Evolutionary conservation across 208 protist genomes (phyloP), one percentile per base, ranked within the genome.

Genomic region (Spongospora subterranea): DNA sequence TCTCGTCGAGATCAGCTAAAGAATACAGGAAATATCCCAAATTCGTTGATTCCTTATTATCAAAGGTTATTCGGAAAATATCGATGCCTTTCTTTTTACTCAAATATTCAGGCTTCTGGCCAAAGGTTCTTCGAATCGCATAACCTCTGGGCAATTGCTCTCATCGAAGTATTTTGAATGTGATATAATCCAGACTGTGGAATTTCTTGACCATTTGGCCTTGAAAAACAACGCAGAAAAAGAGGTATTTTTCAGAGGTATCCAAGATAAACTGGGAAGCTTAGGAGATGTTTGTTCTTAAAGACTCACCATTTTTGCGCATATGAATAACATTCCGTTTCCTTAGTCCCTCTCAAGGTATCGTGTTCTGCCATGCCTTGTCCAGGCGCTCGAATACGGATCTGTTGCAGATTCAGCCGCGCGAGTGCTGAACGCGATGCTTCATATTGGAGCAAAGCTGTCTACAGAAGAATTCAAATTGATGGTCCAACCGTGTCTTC

Each of bases 121-220:
- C 6, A 82, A 35, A 40, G n/a, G 13, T 13, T 6, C 71, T 82
- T 6, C 40, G 6, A 35, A 6, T 82, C 71, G 71, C 6, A 20
- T 82, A 43, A 35, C n/a, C 13, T 6, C 71, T 82, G 6, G 17
- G 35, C 71, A 82, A 43, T n/a, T 82, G n/a, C 35, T 82, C 11
- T 40, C n/a, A n/a, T 82, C 71, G 13, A 6, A 6, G 71, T 82
- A 82, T n/a, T 82, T 82, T 35, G n/a, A 82, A 6, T 45, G 11
- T n/a, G 71, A 82, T 82, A 82, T 82, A 20, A n/a, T 82, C 13
- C 6, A 82, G n/a, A 82, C 71, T 35, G 71, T 82, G 35, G 71
- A 82, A 40, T 82, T 82, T 35, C n/a, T 82, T 20, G 71, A 82
- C 35, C 71, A 82, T 6, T n/a, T 82, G n/a, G n/a, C 71, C 35